Percentiles rank a stretch among this genome's conserved stretches.
Evolutionary conservation across 1,139 yeast genomes (phyloP).

Genomic region (Diutina scorzettiae): DNA sequence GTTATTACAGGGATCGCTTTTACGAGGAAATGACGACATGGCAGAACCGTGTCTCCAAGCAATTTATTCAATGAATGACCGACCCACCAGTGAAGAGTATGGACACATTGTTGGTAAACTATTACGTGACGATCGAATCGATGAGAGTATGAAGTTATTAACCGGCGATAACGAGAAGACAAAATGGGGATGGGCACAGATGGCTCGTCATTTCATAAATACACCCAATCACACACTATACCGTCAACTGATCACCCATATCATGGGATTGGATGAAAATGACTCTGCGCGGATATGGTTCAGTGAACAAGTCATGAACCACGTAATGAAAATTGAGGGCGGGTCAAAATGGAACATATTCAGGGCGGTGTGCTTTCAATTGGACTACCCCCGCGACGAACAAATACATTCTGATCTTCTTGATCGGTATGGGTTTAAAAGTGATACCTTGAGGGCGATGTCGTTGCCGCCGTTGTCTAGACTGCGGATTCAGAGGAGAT

Average conservation of each 20-base stretch:
- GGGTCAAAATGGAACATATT: no score
- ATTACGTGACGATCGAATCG: constrained; percentile 15
- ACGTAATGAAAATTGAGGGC: no score
- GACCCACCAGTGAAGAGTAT: constrained; percentile 18
- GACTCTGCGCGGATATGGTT: background rate
- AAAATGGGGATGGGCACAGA: constrained; percentile 9
- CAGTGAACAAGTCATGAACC: background rate
- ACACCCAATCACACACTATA: background rate
- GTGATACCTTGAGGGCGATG: background rate
- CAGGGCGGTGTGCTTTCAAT: no score
- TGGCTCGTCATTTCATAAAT: background rate
- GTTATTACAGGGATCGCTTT: constrained; percentile 20
- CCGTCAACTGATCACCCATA: background rate
- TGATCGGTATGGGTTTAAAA: background rate
- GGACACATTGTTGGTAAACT: constrained; percentile 18
- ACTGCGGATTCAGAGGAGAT: no score
- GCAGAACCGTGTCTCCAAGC: constrained; percentile 21
- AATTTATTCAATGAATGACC: constrained; percentile 19
- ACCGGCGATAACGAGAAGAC: constrained; percentile 8
- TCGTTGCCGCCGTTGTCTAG: background rate
- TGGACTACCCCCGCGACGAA: no score
- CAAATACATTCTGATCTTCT: no score
- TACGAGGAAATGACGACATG: constrained; percentile 17
- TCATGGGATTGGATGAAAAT: background rate
- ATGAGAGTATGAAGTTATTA: constrained; percentile 15